Evolutionary conservation across 805 yeast genomes (phyloP), one percentile per base, ranked within the genome.

Genomic region (Candida hispaniensis): DNA sequence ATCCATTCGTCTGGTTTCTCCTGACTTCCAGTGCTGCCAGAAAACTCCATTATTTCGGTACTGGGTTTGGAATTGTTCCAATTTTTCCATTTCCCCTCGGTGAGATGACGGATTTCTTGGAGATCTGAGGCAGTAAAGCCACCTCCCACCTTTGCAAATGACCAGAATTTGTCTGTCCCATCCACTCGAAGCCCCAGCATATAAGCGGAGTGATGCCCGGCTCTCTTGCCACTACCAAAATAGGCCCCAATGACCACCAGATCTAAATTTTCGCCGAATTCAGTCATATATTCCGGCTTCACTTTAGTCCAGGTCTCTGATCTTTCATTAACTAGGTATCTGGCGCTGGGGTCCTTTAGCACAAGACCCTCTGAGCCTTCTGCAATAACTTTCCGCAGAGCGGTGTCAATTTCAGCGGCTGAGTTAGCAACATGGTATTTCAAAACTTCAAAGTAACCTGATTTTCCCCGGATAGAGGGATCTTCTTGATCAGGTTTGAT

Each of bases 251-350:
- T 74, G 0, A 88, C 69, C 3, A 75, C 61, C 30, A 85, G 52
- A 54, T 88, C 97, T 42, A 85, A 60, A 47, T 80, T 79, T 44
- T 85, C 94, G 7, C 94, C 94, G 54, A 79, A 79, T 40, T 78
- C 82, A 38, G 74, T 78, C 35, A 85, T 60, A 50, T 85, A 86
- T 46, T 86, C 95, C 0, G 97, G 97, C 52, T 88, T 88, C 2
- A 88, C 69, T 49, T 88, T 88, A 10, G 83, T 61, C 94, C 96
- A 88, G n/a, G 65, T 57, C 11, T 67, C 69, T 26, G 66, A 64
- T 32, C 83, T 59, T 19, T 66, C 67, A n/a, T 73, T 81, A 10
- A 79, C 64, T 3, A 57, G 51, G 51, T 88, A 88, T 10, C 52
- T 57, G 2, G 79, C 64, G 8, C 59, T 53, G 1, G 73, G 68